Conservation (phyloP, 495 filamentous ascomycete species). For the Daldinia concentrica region DNA sequence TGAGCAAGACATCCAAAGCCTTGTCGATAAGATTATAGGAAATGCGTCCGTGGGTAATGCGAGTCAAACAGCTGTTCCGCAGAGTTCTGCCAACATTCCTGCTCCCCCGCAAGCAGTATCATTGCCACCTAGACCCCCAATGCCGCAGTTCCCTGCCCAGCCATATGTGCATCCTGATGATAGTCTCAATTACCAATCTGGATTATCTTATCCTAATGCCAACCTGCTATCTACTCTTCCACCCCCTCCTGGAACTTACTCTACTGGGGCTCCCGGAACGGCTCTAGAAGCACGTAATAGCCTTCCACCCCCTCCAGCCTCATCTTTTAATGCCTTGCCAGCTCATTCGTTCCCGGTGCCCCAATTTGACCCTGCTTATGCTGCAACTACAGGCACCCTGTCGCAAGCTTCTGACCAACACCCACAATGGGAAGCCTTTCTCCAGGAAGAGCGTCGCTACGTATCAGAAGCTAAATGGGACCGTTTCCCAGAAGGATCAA, state of each 20-base stretch:
- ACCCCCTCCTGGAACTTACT: conserved; percentile 55
- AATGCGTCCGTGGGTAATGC: conserved; percentile 46
- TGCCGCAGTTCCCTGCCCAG: conserved; percentile 51
- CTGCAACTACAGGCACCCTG: conserved; percentile 16
- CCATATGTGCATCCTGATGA: conserved; percentile 33
- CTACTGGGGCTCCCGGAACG: conserved; percentile 63
- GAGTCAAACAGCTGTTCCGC: conserved; percentile 16
- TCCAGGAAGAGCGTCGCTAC: conserved; percentile 79
- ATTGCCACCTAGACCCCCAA: conserved; percentile 64
- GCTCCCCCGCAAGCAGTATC: conserved; percentile 58
- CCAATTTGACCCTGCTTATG: conserved; percentile 40
- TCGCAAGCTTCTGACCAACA: conserved; percentile 67
- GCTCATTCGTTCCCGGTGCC: conserved; percentile 31
- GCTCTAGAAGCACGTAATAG: conserved; percentile 61
- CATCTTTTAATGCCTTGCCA: conserved; percentile 55
- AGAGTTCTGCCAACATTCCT: conserved; percentile 47
- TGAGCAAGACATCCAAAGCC: conserved; percentile 59
- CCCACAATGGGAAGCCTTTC: conserved; percentile 82
- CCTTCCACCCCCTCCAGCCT: conserved; percentile 68
- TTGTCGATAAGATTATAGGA: conserved; percentile 62
- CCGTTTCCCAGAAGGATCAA: conserved; percentile 83
- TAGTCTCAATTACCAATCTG: conserved; percentile 43
- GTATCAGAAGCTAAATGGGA: conserved; percentile 94
- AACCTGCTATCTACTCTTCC: conserved; percentile 57
- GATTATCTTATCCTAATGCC: conserved; percentile 38